Evolutionary conservation across 805 yeast genomes (phyloP), one percentile per base, ranked within the genome.

Genomic region (Aciculoconidium aculeatum): DNA sequence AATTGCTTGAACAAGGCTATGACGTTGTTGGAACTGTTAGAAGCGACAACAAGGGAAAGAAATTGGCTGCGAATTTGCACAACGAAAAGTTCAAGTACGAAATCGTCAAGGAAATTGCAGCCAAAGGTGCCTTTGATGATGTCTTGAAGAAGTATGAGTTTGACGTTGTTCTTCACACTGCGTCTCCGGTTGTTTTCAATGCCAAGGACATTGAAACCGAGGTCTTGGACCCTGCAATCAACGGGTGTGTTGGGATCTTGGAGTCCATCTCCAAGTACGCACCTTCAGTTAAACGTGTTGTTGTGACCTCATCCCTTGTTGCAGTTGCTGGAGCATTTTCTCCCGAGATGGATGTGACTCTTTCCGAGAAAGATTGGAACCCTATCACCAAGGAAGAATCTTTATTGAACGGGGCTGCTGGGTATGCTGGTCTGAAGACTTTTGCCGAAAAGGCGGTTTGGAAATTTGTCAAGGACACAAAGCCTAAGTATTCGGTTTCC

Each of bases 391-490:
- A 70, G 64, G 73, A 70, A 28, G 64, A 65, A 34, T 58, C 67
- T 7, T 62, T 65, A 30, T 39, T 34, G 13, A 63, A 67, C 39
- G 52, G 62, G 3, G 40, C 47, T 11, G 35, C 35, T 24, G 80
- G 77, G 2, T 75, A 76, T 49, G 41, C 66, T 32, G 83, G 73
- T 4, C 73, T 81, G n/a, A 75, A 75, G 51, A 72, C 69, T 21
- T 65, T 68, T 36, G 80, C 82, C 11, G 85, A 79, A 45, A 51
- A 55, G 28, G 66, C 72, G 1, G 81, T 80, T 3, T 76, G 85
- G 79, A 65, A 71, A 3, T 65, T 59, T 11, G 56, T 70, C 28
- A 42, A 62, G 12, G 37, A 49, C 15, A 51, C 55, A 23, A 49
- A 49, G 27, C 55, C 65, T 4, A 15, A 25, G 2, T 35, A 31